phyloP scores from a whole-genome alignment of 192 early-diverging fungal genomes.

The Ambispora gerdemannii region DNA sequence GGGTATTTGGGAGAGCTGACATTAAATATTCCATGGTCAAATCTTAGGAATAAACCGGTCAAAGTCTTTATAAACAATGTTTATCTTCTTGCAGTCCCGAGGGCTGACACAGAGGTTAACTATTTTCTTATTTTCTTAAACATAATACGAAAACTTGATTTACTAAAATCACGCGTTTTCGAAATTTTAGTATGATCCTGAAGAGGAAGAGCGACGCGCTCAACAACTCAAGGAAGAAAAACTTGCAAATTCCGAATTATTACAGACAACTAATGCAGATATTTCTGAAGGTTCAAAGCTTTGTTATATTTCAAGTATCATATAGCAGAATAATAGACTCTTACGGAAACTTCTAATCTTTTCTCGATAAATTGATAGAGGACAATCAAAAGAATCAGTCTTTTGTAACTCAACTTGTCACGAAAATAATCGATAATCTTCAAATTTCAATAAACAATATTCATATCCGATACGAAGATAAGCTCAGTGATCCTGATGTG shows the following conservation, averaged over 20 bases:
- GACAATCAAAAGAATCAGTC: constrained; percentile 74
- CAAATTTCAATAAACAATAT: constrained; percentile 95
- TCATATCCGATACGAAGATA: constrained; percentile 94
- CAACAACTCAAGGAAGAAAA: constrained; percentile 79
- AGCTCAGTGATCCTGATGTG: constrained; percentile 63
- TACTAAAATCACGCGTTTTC: too few relatives aligned
- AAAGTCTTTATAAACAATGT: constrained; percentile 85
- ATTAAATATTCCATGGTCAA: constrained; percentile 94
- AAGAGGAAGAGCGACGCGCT: constrained; percentile 72
- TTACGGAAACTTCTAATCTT: too few relatives aligned
- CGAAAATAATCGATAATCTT: constrained; percentile 95
- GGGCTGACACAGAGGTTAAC: constrained; percentile 60
- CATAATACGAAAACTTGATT: neutral
- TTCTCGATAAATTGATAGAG: too few relatives aligned
- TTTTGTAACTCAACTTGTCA: constrained; percentile 83
- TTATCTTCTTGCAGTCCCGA: constrained; percentile 82
- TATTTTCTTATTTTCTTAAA: neutral
- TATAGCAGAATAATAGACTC: too few relatives aligned
- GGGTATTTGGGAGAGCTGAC: constrained; percentile 92
- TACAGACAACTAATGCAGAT: constrained; percentile 36
- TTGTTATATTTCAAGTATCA: too few relatives aligned
- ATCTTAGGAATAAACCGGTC: constrained; percentile 92
- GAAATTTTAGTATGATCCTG: constrained; percentile 67
- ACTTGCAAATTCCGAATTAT: constrained; percentile 72
- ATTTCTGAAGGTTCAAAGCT: constrained; percentile 27